phyloP scores from a whole-genome alignment of 2,329 filamentous ascomycete species.

The Fusarium mangiferae region DNA sequence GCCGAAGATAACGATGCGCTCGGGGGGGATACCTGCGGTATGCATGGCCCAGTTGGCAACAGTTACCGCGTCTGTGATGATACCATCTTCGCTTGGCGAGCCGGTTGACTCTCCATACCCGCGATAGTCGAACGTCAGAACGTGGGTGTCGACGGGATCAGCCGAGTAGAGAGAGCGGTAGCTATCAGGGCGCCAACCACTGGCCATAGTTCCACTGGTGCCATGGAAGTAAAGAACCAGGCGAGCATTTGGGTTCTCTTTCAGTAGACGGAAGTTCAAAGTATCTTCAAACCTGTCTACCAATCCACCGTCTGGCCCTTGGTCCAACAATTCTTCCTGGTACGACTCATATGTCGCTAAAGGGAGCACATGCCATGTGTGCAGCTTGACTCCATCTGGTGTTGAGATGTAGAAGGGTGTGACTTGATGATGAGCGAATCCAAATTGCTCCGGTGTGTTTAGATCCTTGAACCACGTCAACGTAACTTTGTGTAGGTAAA shows the following conservation, averaged over 20 bases:
- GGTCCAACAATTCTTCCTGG: slow-evolving; percentile 54
- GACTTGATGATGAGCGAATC: slow-evolving; percentile 76
- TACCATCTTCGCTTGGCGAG: slow-evolving; percentile 63
- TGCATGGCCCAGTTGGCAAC: slow-evolving; percentile 65
- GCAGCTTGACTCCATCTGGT: slow-evolving; percentile 71
- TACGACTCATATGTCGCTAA: slow-evolving; percentile 58
- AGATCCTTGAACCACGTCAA: slow-evolving; percentile 64
- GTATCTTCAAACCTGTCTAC: slow-evolving; percentile 27
- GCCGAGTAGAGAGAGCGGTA: slow-evolving; percentile 66
- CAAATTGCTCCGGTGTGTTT: slow-evolving; percentile 72
- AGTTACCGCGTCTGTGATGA: slow-evolving; percentile 63
- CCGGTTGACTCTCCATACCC: slow-evolving; percentile 67
- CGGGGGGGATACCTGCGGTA: slow-evolving; percentile 61
- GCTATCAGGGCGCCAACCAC: slow-evolving; percentile 63
- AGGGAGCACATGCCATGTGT: slow-evolving; percentile 79
- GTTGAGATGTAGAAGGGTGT: slow-evolving; percentile 75
- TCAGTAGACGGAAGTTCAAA: slow-evolving; percentile 55
- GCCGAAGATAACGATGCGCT: slow-evolving; percentile 66
- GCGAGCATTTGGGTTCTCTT: slow-evolving; percentile 55
- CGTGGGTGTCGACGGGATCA: slow-evolving; percentile 63
- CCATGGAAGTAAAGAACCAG: slow-evolving; percentile 65
- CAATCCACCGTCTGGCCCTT: slow-evolving; percentile 3
- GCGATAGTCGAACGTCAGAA: slow-evolving; percentile 69
- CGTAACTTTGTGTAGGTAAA: slow-evolving; percentile 63
- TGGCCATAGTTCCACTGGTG: slow-evolving; percentile 65